Percentiles rank a stretch among this genome's conserved stretches.
phyloP scores from a whole-genome alignment of 495 filamentous ascomycete genomes.

The Xylaria nigripes region DNA sequence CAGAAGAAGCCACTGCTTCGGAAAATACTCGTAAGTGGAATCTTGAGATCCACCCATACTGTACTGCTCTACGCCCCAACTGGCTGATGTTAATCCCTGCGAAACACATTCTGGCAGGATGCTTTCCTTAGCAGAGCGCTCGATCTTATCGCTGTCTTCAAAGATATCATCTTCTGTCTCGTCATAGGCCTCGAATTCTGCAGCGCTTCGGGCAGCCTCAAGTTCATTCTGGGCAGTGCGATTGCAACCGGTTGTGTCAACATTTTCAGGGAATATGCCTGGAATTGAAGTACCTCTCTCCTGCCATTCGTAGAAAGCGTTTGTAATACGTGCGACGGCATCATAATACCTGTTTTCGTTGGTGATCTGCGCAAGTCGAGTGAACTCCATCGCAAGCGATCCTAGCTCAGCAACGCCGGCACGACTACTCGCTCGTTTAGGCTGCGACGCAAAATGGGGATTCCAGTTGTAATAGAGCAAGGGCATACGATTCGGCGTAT shows the following conservation, averaged over 20 bases:
- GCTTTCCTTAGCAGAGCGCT: constrained; percentile 2
- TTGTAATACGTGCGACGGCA: constrained; percentile 83
- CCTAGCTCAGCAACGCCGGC: constrained; percentile 79
- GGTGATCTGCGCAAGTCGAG: constrained; percentile 84
- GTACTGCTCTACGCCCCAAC: constrained; percentile 31
- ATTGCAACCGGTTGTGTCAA: constrained; percentile 66
- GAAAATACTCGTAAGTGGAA: constrained; percentile 90
- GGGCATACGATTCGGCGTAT: constrained; percentile 96
- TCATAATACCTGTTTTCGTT: constrained; percentile 86
- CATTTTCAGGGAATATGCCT: constrained; percentile 72
- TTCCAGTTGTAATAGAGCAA: constrained; percentile 79
- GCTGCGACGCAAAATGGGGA: constrained; percentile 54
- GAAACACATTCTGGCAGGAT: constrained; percentile 36
- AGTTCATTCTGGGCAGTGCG: constrained; percentile 25
- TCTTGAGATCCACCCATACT: constrained; percentile 77
- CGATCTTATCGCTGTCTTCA: no score
- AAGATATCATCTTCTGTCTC: constrained; percentile 23
- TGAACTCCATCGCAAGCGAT: constrained; percentile 90
- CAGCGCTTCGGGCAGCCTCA: constrained; percentile 10
- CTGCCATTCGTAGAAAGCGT: constrained; percentile 77
- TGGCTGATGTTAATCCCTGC: constrained; percentile 40
- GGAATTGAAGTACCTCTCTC: constrained; percentile 57
- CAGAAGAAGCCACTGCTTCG: constrained; percentile 72
- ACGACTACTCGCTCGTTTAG: constrained; percentile 54
- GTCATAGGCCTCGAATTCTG: constrained; percentile 13